Evolutionary conservation across 805 yeast species (phyloP).

Genomic region (Clavispora phyllophila): DNA sequence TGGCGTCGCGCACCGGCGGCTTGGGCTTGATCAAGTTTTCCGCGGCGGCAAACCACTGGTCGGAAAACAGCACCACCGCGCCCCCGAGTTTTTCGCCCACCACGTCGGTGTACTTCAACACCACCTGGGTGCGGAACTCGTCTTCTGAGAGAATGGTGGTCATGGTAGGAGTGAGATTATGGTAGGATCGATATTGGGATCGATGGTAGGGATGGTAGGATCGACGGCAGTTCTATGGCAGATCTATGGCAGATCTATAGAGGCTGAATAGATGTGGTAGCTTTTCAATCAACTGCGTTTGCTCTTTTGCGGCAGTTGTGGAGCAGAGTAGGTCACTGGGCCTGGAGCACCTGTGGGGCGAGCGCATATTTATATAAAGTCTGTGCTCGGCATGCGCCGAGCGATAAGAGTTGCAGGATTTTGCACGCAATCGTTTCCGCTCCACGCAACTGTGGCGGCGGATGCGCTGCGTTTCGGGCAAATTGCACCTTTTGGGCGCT

Average conservation of each 20-base stretch:
- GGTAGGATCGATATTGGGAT: too few relatives aligned
- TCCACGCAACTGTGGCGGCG: too few relatives aligned
- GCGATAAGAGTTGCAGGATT: not conserved
- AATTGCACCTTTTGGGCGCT: too few relatives aligned
- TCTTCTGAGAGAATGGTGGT: constrained; percentile 16
- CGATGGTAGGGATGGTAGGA: too few relatives aligned
- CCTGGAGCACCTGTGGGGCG: not conserved
- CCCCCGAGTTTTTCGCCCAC: constrained; percentile 85
- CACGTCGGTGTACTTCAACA: constrained; percentile 64
- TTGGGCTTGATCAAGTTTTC: constrained; percentile 76
- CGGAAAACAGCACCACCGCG: constrained; percentile 59
- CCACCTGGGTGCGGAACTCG: constrained; percentile 44
- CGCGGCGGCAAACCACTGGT: constrained; percentile 96
- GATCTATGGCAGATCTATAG: not conserved
- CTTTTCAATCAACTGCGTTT: too few relatives aligned
- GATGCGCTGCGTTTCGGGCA: too few relatives aligned
- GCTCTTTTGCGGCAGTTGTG: too few relatives aligned
- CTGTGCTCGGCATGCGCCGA: constrained; percentile 3
- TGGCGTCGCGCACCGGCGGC: constrained; percentile 76
- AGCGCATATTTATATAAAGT: not conserved
- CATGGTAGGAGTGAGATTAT: constrained; percentile 7
- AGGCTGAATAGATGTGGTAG: not conserved
- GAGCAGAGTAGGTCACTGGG: too few relatives aligned
- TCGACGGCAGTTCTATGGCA: too few relatives aligned
- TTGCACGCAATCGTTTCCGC: too few relatives aligned